Percentiles rank a stretch among this genome's conserved stretches.
Evolutionary conservation across 2,329 filamentous ascomycete genomes (phyloP).

Genomic region (Exophiala sp.): DNA sequence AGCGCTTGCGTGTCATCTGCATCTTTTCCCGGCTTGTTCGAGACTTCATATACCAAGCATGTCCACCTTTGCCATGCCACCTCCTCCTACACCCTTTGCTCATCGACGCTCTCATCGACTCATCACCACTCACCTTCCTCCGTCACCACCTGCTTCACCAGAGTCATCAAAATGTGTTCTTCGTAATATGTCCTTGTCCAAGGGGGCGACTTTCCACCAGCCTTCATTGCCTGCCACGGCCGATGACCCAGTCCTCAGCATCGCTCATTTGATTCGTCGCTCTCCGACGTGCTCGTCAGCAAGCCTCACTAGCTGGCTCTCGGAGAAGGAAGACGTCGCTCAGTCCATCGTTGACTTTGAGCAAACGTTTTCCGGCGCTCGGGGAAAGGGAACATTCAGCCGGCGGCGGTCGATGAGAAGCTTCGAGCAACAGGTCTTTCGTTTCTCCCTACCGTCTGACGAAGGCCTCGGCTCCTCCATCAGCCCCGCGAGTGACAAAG

Average conservation of each 20-base stretch:
- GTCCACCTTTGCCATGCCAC: constrained; percentile 24
- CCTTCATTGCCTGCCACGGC: constrained; percentile 39
- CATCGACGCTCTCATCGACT: constrained; percentile 29
- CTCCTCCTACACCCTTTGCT: constrained; percentile 27
- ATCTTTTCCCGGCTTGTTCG: constrained; percentile 13
- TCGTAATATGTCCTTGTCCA: constrained; percentile 55
- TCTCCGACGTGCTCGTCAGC: constrained; percentile 53
- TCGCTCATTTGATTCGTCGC: constrained; percentile 53
- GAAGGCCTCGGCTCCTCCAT: constrained; percentile 84
- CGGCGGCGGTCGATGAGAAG: constrained; percentile 24
- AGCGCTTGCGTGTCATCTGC: constrained; percentile 26
- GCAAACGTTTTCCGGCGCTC: constrained; percentile 49
- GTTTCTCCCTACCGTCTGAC: constrained; percentile 63
- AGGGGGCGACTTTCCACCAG: constrained; percentile 60
- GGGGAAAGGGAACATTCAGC: constrained; percentile 34
- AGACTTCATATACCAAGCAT: constrained; percentile 25
- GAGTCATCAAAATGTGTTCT: constrained; percentile 28
- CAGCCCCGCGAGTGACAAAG: constrained; percentile 49
- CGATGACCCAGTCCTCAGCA: constrained; percentile 41
- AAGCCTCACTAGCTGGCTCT: constrained; percentile 30
- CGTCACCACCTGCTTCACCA: constrained; percentile 24
- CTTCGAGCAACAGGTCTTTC: constrained; percentile 33
- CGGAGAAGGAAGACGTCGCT: constrained; percentile 67
- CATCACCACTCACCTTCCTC: constrained; percentile 23
- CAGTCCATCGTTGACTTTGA: constrained; percentile 66